phyloP scores from a whole-genome alignment of 2,329 filamentous ascomycete genomes.

The Ophiobolus disseminans region DNA sequence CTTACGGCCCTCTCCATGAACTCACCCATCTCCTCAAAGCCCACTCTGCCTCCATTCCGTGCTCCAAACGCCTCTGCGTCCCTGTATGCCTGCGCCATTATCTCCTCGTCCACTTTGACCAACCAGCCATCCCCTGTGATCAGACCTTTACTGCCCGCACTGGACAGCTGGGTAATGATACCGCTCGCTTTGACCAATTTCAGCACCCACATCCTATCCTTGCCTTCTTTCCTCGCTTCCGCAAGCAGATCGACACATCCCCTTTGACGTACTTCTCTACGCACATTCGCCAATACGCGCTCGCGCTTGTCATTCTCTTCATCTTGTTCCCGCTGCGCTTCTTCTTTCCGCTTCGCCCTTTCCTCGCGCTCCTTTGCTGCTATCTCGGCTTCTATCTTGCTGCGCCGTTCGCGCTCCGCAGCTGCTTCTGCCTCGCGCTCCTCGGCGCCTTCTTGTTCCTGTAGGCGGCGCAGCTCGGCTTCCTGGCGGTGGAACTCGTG shows the following conservation, averaged over 20 bases:
- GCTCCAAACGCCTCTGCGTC: conserved; percentile 39
- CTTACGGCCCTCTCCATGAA: conserved; percentile 48
- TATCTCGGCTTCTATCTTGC: conserved; percentile 52
- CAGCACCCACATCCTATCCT: conserved; percentile 53
- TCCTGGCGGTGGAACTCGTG: conserved; percentile 59
- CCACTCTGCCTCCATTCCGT: conserved; percentile 39
- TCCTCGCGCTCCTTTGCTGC: conserved; percentile 50
- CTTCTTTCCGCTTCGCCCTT: conserved; percentile 48
- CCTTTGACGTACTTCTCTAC: conserved; percentile 21
- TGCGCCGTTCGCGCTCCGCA: conserved; percentile 51
- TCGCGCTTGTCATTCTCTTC: conserved; percentile 41
- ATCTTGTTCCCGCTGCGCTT: conserved; percentile 47
- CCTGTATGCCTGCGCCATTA: conserved; percentile 52
- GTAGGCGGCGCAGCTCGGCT: conserved; percentile 54
- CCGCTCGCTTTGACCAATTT: conserved; percentile 52
- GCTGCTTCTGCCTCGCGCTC: conserved; percentile 54
- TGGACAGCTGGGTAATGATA: conserved; percentile 40
- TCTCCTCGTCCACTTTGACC: conserved; percentile 47
- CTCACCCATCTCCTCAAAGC: conserved; percentile 47
- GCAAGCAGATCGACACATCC: conserved; percentile 48
- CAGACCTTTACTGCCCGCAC: conserved; percentile 42
- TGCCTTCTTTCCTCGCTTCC: conserved; percentile 51
- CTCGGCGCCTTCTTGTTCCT: conserved; percentile 52
- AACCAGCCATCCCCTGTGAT: conserved; percentile 55
- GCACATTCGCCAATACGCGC: conserved; percentile 42